Conservation (phyloP, 495 filamentous ascomycete species). For the Aspergillus funiculosus region DNA sequence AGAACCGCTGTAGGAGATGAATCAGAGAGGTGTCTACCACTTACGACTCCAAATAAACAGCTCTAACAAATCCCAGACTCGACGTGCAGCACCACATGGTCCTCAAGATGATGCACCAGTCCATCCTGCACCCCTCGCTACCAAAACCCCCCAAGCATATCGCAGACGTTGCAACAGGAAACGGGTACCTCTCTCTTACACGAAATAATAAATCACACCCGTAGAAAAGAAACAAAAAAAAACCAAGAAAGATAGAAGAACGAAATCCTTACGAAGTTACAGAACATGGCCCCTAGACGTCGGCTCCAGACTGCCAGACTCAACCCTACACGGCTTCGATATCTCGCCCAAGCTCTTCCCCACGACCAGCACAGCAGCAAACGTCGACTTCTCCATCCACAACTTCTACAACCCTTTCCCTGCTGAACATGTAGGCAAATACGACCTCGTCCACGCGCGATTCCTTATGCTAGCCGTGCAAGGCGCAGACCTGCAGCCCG, state of each 20-base stretch:
- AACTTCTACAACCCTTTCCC: constrained; percentile 11
- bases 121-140: constrained; percentile 1
- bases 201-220: background rate
- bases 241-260: background rate
- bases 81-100: constrained; percentile 8
- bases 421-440: constrained; percentile 5
- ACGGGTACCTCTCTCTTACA: background rate
- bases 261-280: background rate
- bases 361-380: background rate
- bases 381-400: constrained; percentile 7
- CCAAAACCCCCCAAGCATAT: background rate
- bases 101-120: background rate
- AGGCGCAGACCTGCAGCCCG: background rate
- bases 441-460: constrained; percentile 9
- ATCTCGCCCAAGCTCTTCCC: constrained; percentile 4
- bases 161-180: constrained; percentile 12
- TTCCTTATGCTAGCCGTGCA: background rate
- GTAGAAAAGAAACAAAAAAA: background rate
- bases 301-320: background rate
- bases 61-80: background rate
- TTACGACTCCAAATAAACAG: background rate
- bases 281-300: constrained; percentile 10
- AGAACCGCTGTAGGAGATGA: background rate
- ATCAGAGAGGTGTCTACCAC: background rate
- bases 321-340: constrained; percentile 10